Evolutionary conservation across 2,329 filamentous ascomycete species (phyloP).

Genomic region (Penicillium sp.): DNA sequence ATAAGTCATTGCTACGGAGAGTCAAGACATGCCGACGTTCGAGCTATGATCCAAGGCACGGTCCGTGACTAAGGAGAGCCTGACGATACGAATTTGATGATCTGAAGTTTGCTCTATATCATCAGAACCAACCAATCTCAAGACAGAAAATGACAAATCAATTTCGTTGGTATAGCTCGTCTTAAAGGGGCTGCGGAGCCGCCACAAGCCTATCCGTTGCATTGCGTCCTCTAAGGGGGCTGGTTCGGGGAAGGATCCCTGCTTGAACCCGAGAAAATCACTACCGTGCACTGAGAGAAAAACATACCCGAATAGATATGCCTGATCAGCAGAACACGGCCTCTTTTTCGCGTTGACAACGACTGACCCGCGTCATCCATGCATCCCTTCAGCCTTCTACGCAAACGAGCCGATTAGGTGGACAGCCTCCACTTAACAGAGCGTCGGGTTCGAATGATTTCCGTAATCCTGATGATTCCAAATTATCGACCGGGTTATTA

Average conservation of each 20-base stretch:
- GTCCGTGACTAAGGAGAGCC: neutral
- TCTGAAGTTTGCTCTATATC: neutral
- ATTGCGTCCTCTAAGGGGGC: neutral
- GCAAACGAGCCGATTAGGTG: slow-evolving; percentile 13
- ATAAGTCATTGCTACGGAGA: neutral
- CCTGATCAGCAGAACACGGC: slow-evolving; percentile 8
- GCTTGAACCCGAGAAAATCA: neutral
- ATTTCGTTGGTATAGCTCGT: neutral
- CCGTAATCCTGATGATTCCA: slow-evolving; percentile 8
- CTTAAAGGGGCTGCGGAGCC: slow-evolving; percentile 2
- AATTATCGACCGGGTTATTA: slow-evolving; percentile 5
- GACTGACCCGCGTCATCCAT: slow-evolving; percentile 16
- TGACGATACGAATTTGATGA: neutral
- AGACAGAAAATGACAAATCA: slow-evolving; percentile 13
- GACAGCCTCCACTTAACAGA: slow-evolving; percentile 8
- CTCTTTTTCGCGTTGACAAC: slow-evolving; percentile 12
- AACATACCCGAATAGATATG: neutral
- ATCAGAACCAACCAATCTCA: neutral
- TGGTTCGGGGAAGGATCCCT: slow-evolving; percentile 3
- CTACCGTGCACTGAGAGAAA: neutral
- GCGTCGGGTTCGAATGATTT: slow-evolving; percentile 2
- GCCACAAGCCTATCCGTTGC: slow-evolving; percentile 2
- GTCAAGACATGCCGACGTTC: neutral
- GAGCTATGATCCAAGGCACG: neutral
- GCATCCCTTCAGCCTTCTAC: slow-evolving; percentile 5